A percentile compares a stretch with the other conserved stretches of the same genome.
Evolutionary conservation across 768 basidiomycete genomes (phyloP).

Genomic region (Chalciporus pseudorubinellus): DNA sequence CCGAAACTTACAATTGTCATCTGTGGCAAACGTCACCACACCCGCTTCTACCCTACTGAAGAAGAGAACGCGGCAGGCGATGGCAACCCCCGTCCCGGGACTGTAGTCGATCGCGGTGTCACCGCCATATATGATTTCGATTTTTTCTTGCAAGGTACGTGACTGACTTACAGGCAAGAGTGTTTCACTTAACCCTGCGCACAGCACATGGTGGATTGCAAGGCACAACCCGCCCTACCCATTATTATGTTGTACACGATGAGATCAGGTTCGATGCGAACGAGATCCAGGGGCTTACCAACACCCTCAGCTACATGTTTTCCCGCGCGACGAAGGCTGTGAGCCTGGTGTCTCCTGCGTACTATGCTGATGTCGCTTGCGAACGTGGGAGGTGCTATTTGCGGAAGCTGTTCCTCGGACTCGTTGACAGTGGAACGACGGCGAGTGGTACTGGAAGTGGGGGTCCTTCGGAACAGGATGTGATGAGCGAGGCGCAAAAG

Average conservation of each 20-base stretch:
- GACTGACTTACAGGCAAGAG: background rate
- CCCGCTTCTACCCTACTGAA: slow-evolving; percentile 54
- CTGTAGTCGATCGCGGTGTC: slow-evolving; percentile 53
- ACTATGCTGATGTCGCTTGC: slow-evolving; percentile 48
- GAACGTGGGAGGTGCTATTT: slow-evolving; percentile 55
- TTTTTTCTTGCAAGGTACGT: slow-evolving; percentile 52
- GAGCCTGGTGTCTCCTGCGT: slow-evolving; percentile 36
- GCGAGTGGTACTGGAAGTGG: slow-evolving; percentile 33
- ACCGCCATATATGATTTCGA: slow-evolving; percentile 55
- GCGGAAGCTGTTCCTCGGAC: slow-evolving; percentile 45
- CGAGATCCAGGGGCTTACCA: slow-evolving; percentile 52
- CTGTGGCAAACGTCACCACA: slow-evolving; percentile 59
- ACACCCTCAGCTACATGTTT: slow-evolving; percentile 54
- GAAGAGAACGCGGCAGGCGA: slow-evolving; percentile 38
- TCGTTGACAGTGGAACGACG: slow-evolving; percentile 22
- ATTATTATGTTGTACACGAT: slow-evolving; percentile 55
- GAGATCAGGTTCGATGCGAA: slow-evolving; percentile 50
- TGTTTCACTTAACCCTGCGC: background rate
- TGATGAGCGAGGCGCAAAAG: slow-evolving; percentile 49
- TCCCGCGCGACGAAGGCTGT: slow-evolving; percentile 54
- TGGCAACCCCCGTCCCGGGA: slow-evolving; percentile 52
- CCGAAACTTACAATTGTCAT: slow-evolving; percentile 52
- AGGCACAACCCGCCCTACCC: slow-evolving; percentile 50
- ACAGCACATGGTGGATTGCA: slow-evolving; percentile 46
- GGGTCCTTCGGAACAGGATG: slow-evolving; percentile 45